Evolutionary conservation across 106 monocot species (phyloP), one percentile per base, ranked within the genome.

Genomic region (Dendrobium huoshanense): DNA sequence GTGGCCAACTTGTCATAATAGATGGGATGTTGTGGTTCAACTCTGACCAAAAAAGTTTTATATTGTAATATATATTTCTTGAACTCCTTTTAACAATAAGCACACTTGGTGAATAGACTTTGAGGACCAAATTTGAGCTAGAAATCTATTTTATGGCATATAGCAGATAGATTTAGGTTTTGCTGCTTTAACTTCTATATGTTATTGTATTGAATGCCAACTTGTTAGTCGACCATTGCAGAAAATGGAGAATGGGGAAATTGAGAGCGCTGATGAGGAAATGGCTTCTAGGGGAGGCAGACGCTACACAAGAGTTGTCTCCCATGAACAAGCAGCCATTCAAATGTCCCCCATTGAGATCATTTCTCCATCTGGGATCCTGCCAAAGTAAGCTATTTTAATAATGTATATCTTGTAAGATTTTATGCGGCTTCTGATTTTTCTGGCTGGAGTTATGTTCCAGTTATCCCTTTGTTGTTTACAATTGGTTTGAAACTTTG

Each of bases 241-340:
- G 80, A 80, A 64, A 25, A 78, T 90, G 86, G 92, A 90, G 73
- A 88, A 88, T 64, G 89, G 87, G 41, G 92, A 88, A 78, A 86
- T 88, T 44, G 90, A 88, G 55, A 84, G 80, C 49, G 64, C 84
- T 40, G 90, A 92, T 77, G 88, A 92, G 79, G 92, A 87, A 77
- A 81, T 80, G 45, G 82, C 90, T n/a, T 81, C 80, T 78, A 83
- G 54, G 44, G 70, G 78, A 13, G 86, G 84, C 16, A 67, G 85
- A 18, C 82, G 81, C 72, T 92, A 92, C 77, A 84, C 83, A 44
- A 86, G 88, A 2, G 86, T 92, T 9, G 92, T 55, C 10, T 86
- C 88, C 6, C 73, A 88, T 77, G 87, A 90, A 65, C 76, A 81
- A 77, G 72, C 88, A 20, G 80, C 83, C 16, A 56, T 90, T 22